A percentile compares a stretch with the other conserved stretches of the same genome.
phyloP scores from a whole-genome alignment of 2,329 filamentous ascomycete species.

The Trichoderma simmonsii region DNA sequence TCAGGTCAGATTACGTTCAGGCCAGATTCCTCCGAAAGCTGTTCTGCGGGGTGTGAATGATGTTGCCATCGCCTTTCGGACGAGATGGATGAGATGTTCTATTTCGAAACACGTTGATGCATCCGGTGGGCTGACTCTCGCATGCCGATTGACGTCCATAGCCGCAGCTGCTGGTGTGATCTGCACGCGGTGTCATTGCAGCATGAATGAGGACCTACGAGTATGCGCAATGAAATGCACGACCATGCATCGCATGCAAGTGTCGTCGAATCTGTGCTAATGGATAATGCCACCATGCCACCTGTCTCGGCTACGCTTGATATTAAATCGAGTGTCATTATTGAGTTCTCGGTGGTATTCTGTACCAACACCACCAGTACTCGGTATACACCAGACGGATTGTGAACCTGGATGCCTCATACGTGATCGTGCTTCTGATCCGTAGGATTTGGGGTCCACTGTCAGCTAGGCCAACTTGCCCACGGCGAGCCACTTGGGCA shows the following conservation, averaged over 20 bases:
- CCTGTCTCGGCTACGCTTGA: neutral
- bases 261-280: neutral
- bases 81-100: neutral
- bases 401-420: neutral
- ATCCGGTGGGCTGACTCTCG: neutral
- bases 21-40: neutral
- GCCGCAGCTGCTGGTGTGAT: neutral
- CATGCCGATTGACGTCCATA: neutral
- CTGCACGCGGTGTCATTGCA: neutral
- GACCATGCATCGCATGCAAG: neutral
- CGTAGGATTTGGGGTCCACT: neutral
- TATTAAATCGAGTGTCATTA: neutral
- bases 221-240: neutral
- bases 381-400: neutral
- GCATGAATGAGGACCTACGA: too few relatives aligned
- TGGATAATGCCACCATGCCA: neutral
- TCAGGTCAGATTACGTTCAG: neutral
- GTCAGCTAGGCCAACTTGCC: neutral
- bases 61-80: neutral
- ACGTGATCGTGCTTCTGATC: neutral
- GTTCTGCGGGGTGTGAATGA: neutral
- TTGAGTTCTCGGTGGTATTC: neutral
- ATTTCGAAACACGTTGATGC: neutral
- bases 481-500: neutral
- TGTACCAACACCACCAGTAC: neutral